These are phyloP conservation scores for Starmera stellimalicola DNA, from an alignment of 1,139 yeast species.

Conservation along the genomic window DNA sequence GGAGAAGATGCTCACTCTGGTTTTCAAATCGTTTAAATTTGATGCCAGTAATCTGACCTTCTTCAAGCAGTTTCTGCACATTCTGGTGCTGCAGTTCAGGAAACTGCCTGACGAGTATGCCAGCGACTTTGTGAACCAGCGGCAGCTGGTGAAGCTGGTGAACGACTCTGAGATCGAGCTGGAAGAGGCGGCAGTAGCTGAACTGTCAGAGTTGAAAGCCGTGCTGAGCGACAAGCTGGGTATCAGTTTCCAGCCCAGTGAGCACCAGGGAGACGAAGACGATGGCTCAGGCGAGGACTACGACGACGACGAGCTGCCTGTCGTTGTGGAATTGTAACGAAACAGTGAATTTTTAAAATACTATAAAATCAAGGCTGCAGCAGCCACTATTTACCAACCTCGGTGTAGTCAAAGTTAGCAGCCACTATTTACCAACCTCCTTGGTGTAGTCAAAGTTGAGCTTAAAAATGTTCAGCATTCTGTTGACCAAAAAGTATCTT, in stretches of 20 bases:
- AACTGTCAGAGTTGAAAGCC: constrained; percentile 10
- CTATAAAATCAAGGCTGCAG: no score
- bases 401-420: no score
- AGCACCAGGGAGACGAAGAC: no score
- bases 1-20: constrained; percentile 28
- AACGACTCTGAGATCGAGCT: no score
- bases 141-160: constrained; percentile 8
- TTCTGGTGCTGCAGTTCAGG: constrained; percentile 23
- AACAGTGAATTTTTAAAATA: no score
- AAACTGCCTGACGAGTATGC: constrained; percentile 30
- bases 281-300: no score
- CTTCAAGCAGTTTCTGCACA: constrained; percentile 19
- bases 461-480: constrained; percentile 11
- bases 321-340: constrained; percentile 11
- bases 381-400: no score
- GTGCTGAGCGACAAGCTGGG: constrained; percentile 9
- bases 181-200: no score
- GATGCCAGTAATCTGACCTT: constrained; percentile 9
- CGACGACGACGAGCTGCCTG: constrained; percentile 18
- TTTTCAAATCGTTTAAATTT: constrained; percentile 21
- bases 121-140: constrained; percentile 21
- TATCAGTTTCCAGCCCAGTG: constrained; percentile 10
- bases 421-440: no score
- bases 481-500: constrained; percentile 7
- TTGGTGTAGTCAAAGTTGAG: constrained; percentile 14